Percentiles rank a stretch among this genome's conserved stretches.
These are phyloP conservation scores for Trichoderma afroharzianum DNA, from an alignment of 2,329 filamentous ascomycete species.

Conservation along the genomic window DNA sequence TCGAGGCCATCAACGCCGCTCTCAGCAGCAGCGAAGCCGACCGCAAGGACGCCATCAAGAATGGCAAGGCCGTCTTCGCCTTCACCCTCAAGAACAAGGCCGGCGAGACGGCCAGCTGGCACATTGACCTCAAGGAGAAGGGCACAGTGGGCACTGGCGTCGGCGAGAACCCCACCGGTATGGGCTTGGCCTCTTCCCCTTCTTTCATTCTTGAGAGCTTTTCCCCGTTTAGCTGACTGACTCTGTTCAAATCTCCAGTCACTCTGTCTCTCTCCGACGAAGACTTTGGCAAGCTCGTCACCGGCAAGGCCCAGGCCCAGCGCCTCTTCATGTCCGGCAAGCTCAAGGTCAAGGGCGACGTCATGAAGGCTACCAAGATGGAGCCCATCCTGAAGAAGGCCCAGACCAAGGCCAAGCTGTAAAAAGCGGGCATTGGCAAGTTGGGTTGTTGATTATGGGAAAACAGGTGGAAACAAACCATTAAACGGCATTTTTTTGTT, in stretches of 20 bases:
- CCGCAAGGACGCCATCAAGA: conserved; percentile 83
- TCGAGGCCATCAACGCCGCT: conserved; percentile 77
- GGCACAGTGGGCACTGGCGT: conserved; percentile 76
- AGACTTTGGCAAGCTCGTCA: conserved; percentile 79
- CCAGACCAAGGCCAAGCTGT: conserved; percentile 79
- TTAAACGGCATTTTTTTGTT: neutral
- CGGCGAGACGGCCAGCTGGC: conserved; percentile 81
- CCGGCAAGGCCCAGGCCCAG: conserved; percentile 91
- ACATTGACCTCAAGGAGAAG: conserved; percentile 91
- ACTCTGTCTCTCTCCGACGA: conserved; percentile 80
- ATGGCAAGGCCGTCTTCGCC: conserved; percentile 80
- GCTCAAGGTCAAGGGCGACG: conserved; percentile 95
- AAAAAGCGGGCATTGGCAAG: conserved; percentile 38
- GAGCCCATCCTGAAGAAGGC: conserved; percentile 90
- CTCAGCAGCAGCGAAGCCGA: conserved; percentile 66
- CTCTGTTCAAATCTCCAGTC: conserved; percentile 49
- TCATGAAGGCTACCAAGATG: conserved; percentile 98
- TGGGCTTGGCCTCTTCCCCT: conserved; percentile 29
- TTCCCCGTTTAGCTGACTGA: neutral
- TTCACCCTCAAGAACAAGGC: conserved; percentile 88
- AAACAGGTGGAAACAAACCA: neutral
- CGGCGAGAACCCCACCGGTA: conserved; percentile 79
- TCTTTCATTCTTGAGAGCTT: neutral
- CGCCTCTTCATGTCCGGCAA: conserved; percentile 97
- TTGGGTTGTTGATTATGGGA: neutral